Base-by-base conservation (phyloP, 1,284 basidiomycete species). In the Fomitopsis palustris region DNA sequence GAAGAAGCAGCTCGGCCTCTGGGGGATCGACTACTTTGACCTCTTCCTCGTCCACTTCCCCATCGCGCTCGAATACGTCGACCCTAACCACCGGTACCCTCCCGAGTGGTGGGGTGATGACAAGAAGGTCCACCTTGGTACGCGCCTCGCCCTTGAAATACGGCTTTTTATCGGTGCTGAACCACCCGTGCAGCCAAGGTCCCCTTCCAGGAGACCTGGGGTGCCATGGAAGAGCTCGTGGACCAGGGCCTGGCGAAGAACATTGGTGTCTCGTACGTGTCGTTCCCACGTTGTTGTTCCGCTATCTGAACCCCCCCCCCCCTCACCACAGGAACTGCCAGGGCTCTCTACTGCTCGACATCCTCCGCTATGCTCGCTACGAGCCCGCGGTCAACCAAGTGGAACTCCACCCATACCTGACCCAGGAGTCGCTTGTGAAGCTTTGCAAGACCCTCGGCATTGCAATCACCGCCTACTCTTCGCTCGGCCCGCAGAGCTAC, bases 1-100 rank as follows among this genome's bases (percentile, higher is more conserved):
- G 43, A 82, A 81, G 71, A 78, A 81, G 74, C 90, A 92, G 67
- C 83, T 93, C 33, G 74, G 74, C 4, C 79, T 84, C 64, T 93
- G 92, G 92, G 89, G 89, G 21, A 76, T 93, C 56, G 87, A 88
- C 47, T 90, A 91, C 74, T 91, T 92, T 70, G 88, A 91, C 68
- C 77, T 91, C 54, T 90, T 83, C 78, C 75, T 90, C 53, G 77
- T 93, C 53, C 92, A 93, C 72, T 93, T 93, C 81, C 92, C 92
- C 21, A 79, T 93, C 62, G 75, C 90, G 38, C 77, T 93, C 62
- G 69, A 86, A 72, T 92, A 92, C 66, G 88, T 93, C 55, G 87
- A 91, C 68, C 88, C 88, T 38, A 69, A 70, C n/a, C 81, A 84
- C 67, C 84, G 85, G 62, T 93, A 90, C 74, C 91, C 92, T 47